Conservation (phyloP, 2,329 filamentous ascomycete genomes). For the Phialophora verrucosa region DNA sequence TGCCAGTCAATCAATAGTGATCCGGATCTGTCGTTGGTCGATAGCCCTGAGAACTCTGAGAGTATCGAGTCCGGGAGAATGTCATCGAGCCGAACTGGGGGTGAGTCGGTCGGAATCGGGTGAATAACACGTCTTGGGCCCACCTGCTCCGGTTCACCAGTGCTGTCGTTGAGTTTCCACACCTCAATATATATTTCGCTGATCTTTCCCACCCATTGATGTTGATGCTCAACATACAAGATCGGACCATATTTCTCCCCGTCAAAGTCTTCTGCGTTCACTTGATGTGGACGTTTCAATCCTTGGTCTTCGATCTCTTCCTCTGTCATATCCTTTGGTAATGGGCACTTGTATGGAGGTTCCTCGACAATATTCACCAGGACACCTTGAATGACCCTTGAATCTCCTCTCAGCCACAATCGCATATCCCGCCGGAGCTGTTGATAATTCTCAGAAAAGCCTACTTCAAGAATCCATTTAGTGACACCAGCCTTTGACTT, state of each 20-base stretch:
- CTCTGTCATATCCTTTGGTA: neutral
- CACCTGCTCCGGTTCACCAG: neutral
- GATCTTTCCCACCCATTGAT: neutral
- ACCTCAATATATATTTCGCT: neutral
- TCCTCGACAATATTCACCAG: conserved; percentile 6
- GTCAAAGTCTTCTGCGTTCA: neutral
- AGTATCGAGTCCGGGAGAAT: neutral
- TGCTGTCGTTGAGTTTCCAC: neutral
- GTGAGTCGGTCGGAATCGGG: neutral
- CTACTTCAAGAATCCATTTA: conserved; percentile 13
- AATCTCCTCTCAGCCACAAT: neutral
- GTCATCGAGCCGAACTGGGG: neutral
- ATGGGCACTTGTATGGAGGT: neutral
- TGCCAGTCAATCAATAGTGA: neutral
- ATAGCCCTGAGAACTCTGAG: neutral
- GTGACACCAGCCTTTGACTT: neutral
- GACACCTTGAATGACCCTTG: neutral
- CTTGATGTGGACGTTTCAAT: neutral
- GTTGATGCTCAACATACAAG: neutral
- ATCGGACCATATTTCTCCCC: neutral
- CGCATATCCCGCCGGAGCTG: neutral
- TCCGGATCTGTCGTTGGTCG: neutral
- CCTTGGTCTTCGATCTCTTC: conserved; percentile 2
- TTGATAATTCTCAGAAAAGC: conserved; percentile 6
- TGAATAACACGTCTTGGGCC: neutral